phyloP scores from a whole-genome alignment of 257 asterid genomes.

The Cruciata laevipes region DNA sequence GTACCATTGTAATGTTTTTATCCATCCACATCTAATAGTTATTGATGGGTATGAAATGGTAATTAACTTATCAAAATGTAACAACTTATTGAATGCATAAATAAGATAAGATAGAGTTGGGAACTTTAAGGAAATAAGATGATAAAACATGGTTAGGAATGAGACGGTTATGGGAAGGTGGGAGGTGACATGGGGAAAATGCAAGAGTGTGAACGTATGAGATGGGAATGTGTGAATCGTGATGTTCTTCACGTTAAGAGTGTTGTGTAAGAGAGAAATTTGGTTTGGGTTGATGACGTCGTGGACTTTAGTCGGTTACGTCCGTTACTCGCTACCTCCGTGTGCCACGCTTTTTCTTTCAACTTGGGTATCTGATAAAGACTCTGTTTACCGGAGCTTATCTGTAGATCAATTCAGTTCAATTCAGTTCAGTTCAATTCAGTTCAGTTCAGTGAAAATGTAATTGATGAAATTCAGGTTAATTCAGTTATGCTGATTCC shows the following conservation, averaged over 20 bases:
- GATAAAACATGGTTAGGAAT: neutral
- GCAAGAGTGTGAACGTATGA: neutral
- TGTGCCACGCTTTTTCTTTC: constrained; percentile 33
- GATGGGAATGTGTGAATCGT: neutral
- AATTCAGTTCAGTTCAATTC: no score
- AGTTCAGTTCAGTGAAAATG: no score
- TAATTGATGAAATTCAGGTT: no score
- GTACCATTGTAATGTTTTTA: neutral
- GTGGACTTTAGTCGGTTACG: constrained; percentile 30
- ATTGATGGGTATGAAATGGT: neutral
- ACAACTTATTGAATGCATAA: no score
- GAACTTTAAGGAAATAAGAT: neutral
- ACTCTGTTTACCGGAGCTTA: no score
- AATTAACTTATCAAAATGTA: no score
- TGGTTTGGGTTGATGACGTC: no score
- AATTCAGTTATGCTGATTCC: no score
- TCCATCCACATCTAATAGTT: neutral
- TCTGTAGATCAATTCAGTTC: no score
- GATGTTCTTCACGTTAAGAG: constrained; percentile 25
- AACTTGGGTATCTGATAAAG: no score
- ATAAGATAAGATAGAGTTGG: neutral
- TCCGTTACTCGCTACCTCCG: constrained; percentile 16
- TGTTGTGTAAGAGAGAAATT: constrained; percentile 11
- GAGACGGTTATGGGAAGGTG: neutral
- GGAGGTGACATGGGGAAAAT: neutral